phyloP scores from a whole-genome alignment of 2,329 filamentous ascomycete genomes.

The Fusarium pininemorale region DNA sequence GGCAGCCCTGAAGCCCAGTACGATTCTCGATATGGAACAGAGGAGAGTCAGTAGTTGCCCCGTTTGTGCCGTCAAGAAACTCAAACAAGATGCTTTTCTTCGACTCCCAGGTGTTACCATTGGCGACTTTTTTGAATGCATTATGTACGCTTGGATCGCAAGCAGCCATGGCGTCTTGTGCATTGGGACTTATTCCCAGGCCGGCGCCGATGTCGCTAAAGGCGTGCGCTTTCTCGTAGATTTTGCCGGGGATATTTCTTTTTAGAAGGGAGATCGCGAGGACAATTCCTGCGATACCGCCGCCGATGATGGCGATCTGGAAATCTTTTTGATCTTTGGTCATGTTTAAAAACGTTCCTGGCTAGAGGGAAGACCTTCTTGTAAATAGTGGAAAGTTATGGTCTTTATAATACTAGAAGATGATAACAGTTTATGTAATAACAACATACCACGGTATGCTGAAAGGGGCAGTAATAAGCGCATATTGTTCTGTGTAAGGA shows the following conservation, averaged over 20 bases:
- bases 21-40: background rate
- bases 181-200: background rate
- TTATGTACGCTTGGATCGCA: background rate
- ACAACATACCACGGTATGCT: accelerated
- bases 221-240: background rate
- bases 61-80: background rate
- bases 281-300: background rate
- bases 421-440: background rate
- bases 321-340: accelerated
- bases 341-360: background rate
- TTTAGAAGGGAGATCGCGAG: background rate
- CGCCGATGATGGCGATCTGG: background rate
- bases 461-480: background rate
- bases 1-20: background rate
- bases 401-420: background rate
- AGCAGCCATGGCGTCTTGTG: background rate
- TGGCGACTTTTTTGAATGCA: background rate
- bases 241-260: background rate
- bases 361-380: too few relatives aligned
- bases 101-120: background rate
- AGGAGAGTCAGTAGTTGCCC: background rate
- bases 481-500: background rate
- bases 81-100: background rate
- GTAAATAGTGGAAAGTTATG: too few relatives aligned
- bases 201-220: background rate